Base-by-base conservation (phyloP, 306 rosid species). In the Castanea mollissima region DNA sequence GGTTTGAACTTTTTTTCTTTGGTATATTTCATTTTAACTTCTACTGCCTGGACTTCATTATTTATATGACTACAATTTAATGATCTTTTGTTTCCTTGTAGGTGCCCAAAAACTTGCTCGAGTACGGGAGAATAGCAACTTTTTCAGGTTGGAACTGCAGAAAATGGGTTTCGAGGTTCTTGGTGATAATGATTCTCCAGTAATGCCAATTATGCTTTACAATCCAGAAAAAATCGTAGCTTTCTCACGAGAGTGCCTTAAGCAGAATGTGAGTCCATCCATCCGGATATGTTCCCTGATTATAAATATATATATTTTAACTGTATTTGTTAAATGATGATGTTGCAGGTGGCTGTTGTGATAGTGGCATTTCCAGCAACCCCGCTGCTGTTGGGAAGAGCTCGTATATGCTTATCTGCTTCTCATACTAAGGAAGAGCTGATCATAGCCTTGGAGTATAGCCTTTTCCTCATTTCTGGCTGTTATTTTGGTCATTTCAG, bases 191-290 rank as follows among this genome's bases (percentile, higher is more conserved):
- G 94, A 92, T 79, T 88, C 97, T 86, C 95, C 92, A 5, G 88
- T 92, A 23, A 89, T 92, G 97, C 97, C 97, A 76, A 91, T 91
- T 76, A 92, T 91, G 97, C 92, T 92, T 60, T 92, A 92, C 89
- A 90, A 92, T 74, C 94, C 98, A 11, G 91, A 93, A 63, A 93
- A 93, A 84, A 87, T 89, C 72, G 91, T 94, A 54, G 94, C 96
- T 74, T 93, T 93, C 55, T 93, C 97, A 31, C 83, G 96, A 86
- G 96, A 89, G 83, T 93, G 97, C 80, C 97, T 93, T 56, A 89
- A 81, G 81, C 94, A 84, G 84, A 88, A 87, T 74, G 96, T 93
- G 85, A 91, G 96, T 58, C 29, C 55, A 7, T 31, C 15, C n/a
- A 46, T 29, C 18, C 2, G 46, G 19, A 25, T 55, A 59, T 9